phyloP scores from a whole-genome alignment of 345 rosid species.

The Populus ilicifolia region DNA sequence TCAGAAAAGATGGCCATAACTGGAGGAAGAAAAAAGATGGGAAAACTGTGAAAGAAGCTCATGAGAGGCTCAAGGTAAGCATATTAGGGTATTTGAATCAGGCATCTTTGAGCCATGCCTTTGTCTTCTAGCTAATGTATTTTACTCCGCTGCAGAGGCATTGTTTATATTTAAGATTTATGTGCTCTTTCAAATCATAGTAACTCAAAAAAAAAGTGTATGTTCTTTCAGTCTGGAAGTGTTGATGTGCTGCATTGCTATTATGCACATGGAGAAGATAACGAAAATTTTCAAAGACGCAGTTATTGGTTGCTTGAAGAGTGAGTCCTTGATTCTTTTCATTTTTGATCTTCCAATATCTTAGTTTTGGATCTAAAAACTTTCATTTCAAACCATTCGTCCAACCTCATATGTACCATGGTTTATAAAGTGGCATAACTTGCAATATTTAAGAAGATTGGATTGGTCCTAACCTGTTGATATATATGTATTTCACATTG shows the following conservation, averaged over 20 bases:
- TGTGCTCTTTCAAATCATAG: not conserved
- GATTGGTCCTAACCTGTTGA: not conserved
- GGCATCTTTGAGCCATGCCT: not conserved
- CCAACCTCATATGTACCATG: not conserved
- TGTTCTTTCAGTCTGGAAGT: constrained; percentile 67
- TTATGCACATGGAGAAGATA: constrained; percentile 92
- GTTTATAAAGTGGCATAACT: not conserved
- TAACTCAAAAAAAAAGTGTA: not conserved
- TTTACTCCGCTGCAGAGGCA: not conserved
- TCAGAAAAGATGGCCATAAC: constrained; percentile 90
- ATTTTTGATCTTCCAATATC: not conserved
- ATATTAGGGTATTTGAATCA: not conserved
- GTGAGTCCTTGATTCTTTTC: constrained; percentile 50
- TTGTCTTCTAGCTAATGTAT: not conserved
- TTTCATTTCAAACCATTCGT: not conserved
- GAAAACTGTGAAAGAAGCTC: constrained; percentile 90
- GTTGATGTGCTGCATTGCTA: constrained; percentile 92
- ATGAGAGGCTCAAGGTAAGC: constrained; percentile 86
- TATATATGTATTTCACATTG: not conserved
- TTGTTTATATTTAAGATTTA: not conserved
- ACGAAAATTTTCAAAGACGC: constrained; percentile 88
- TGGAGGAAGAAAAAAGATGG: constrained; percentile 98
- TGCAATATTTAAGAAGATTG: not conserved
- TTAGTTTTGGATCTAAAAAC: not conserved
- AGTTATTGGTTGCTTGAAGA: constrained; percentile 98